Percentiles rank a stretch among this genome's conserved stretches.
Evolutionary conservation across 2,329 filamentous ascomycete species (phyloP).

Genomic region (Colletotrichum lindemuthianum): DNA sequence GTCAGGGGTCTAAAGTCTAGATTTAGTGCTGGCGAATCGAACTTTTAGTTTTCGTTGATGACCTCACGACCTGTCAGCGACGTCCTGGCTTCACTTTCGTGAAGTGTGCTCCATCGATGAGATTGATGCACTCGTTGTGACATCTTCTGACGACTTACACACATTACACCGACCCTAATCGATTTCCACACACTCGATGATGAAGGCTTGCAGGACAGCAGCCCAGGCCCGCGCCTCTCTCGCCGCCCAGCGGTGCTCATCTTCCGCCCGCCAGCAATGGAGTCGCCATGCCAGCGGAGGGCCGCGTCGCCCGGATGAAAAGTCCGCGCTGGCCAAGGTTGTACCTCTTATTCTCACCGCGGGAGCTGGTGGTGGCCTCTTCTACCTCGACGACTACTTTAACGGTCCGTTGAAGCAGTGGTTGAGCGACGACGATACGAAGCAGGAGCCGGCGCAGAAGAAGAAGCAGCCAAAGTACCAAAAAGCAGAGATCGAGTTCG

Average conservation of each 20-base stretch:
- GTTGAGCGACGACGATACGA: conserved; percentile 7
- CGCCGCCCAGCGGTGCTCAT: conserved; percentile 28
- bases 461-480: conserved; percentile 36
- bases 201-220: conserved; percentile 30
- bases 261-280: conserved; percentile 22
- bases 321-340: conserved; percentile 5
- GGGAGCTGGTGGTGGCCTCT: conserved; percentile 50
- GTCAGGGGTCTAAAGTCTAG: conserved; percentile 32
- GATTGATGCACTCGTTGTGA: conserved; percentile 12
- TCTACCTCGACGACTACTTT: conserved; percentile 44
- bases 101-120: background rate
- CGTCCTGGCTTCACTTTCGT: conserved; percentile 15
- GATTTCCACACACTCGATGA: conserved; percentile 2
- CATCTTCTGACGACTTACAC: background rate
- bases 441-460: conserved; percentile 11
- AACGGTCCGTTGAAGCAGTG: conserved; percentile 31
- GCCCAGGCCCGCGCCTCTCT: conserved; percentile 29
- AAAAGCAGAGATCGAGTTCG: conserved; percentile 71
- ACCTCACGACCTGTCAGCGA: conserved; percentile 37
- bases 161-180: background rate
- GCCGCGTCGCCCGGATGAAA: conserved; percentile 11
- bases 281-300: conserved; percentile 25
- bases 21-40: conserved; percentile 34
- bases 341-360: conserved; percentile 19
- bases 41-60: conserved; percentile 36